Base-by-base conservation (phyloP, 75 land plant species). In the Pinus tabuliformis region DNA sequence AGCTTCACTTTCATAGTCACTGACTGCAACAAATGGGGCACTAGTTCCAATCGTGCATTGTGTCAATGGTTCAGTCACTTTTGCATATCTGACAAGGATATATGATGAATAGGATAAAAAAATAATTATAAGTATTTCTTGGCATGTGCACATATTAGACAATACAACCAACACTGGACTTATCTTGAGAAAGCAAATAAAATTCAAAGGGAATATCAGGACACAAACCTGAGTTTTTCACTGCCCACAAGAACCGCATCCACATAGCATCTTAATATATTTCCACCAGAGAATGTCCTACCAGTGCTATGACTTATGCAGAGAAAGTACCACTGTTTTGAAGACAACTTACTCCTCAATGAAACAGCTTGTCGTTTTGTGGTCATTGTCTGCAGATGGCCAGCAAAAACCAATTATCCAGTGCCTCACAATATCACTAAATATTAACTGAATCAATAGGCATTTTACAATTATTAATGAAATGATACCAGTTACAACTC, bases 281-380 rank as follows among this genome's bases (percentile, higher is more conserved):
- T 91, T 24, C 99, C 98, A 54, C 95, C 93, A 83, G 96, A 91
- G 59, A 97, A 94, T 70, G 99, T 89, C 81, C 98, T 85, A 16
- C 96, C 98, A 80, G 90, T 86, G 65, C 81, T 89, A 75, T 97
- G 99, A 16, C 95, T 89, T 15, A 96, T 78, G 76, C 92, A 92
- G 42, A 97, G 79, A 70, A 86, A 89, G 81, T 89, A 91, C 99
- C 99, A 97, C 72, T 80, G 87, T 78, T 91, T 97, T 56, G 85
- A 77, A 28, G 78, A 76, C 66, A 97, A 77, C 56, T 80, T 75
- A 15, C 86, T 74, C 73, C 73, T 49, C 57, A 95, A 12, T 26
- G 82, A 68, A 65, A 82, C 81, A 62, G 76, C 70, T 74, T 95
- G 95, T n/a, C 83, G 76, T 84, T 92, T 97, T 60, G 81, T 87